Percentiles rank a stretch among this genome's conserved stretches.
phyloP scores from a whole-genome alignment of 176 grass and related monocot species.

The Leersia perrieri region DNA sequence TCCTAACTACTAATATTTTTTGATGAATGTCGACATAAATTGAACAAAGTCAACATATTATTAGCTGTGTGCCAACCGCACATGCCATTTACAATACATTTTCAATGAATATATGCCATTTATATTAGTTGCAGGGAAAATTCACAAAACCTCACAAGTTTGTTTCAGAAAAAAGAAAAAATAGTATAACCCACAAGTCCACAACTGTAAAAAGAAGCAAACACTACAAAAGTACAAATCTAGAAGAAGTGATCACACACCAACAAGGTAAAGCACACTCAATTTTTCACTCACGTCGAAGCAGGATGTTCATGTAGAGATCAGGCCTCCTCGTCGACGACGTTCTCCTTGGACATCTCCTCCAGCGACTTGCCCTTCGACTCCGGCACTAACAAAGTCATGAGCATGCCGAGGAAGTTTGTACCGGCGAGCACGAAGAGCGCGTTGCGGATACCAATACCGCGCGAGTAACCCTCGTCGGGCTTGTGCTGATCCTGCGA shows the following conservation, averaged over 20 bases:
- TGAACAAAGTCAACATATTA: no score
- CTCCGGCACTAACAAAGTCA: slow-evolving; percentile 37
- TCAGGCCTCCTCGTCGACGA: neutral
- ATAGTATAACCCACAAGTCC: no score
- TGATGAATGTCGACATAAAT: no score
- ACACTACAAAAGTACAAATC: neutral
- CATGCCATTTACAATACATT: no score
- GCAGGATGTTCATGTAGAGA: neutral
- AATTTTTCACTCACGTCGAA: neutral
- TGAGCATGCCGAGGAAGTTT: slow-evolving; percentile 11
- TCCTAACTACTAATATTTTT: no score
- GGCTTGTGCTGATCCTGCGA: slow-evolving; percentile 2
- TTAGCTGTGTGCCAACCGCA: no score
- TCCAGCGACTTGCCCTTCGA: slow-evolving; percentile 25
- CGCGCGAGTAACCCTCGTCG: neutral
- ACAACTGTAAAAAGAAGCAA: no score
- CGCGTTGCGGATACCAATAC: slow-evolving; percentile 34
- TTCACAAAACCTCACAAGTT: no score
- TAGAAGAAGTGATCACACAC: neutral
- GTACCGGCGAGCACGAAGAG: slow-evolving; percentile 33
- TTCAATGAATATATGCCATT: no score
- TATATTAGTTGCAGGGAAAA: no score
- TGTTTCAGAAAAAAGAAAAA: no score
- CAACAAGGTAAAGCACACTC: neutral
- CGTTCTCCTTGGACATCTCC: slow-evolving; percentile 23